A percentile compares a stretch with the other conserved stretches of the same genome.
phyloP scores from a whole-genome alignment of 1,139 yeast species.

The Yamadazyma dendronema region DNA sequence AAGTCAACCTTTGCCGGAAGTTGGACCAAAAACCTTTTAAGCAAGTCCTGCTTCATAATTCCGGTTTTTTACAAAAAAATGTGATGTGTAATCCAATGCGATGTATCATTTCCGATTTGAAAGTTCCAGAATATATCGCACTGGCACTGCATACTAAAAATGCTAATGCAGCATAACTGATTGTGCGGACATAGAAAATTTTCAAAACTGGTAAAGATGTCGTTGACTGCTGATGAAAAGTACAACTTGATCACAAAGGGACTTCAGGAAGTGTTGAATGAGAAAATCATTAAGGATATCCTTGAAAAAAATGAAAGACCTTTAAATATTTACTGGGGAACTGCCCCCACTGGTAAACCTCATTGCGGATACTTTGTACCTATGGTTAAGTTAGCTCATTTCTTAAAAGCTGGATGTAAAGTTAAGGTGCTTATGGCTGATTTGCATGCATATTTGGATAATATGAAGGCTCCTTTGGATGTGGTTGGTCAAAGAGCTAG shows the following conservation, averaged over 20 bases:
- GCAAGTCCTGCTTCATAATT: conserved; percentile 18
- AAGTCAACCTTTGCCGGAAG: conserved; percentile 24
- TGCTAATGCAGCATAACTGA: too few species aligned
- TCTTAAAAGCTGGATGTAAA: conserved; percentile 93
- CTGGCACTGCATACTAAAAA: too few species aligned
- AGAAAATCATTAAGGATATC: conserved; percentile 81
- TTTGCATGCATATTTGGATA: conserved; percentile 93
- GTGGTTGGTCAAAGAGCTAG: conserved; percentile 85
- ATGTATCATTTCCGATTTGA: too few species aligned
- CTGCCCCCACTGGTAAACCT: conserved; percentile 82
- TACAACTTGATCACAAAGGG: conserved; percentile 77
- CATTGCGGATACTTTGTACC: conserved; percentile 99
- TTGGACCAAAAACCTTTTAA: conserved; percentile 27
- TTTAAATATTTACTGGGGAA: conserved; percentile 90
- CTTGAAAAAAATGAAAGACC: conserved; percentile 81
- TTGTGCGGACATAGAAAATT: conserved; percentile 5
- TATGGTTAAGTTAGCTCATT: conserved; percentile 94
- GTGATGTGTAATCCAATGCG: too few species aligned
- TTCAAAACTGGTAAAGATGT: conserved; percentile 7
- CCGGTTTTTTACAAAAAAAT: background rate
- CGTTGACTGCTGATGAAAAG: conserved; percentile 54
- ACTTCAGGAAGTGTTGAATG: conserved; percentile 89
- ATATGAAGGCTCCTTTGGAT: conserved; percentile 97
- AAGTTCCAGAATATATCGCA: too few species aligned
- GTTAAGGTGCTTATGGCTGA: conserved; percentile 94